These are phyloP conservation scores for Trichoderma sp. DNA, from an alignment of 2,329 filamentous ascomycete genomes.

Conservation along the genomic window DNA sequence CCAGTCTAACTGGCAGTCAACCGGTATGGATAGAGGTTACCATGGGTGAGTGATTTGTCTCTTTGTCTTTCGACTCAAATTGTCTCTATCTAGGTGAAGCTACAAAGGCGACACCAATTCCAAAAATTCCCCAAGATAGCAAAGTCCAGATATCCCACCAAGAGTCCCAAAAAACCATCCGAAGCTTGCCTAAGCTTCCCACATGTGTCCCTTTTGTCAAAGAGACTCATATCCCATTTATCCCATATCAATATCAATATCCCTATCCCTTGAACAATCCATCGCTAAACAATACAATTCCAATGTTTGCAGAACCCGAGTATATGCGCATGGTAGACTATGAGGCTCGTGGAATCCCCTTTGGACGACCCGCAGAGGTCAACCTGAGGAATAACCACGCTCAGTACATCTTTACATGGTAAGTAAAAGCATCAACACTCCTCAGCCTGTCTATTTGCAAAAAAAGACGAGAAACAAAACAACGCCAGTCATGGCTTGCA, in stretches of 20 bases:
- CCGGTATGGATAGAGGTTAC: conserved; percentile 95
- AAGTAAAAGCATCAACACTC: conserved; percentile 36
- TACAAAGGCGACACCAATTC: not conserved
- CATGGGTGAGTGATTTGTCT: conserved; percentile 60
- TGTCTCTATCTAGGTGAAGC: not conserved
- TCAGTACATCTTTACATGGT: conserved; percentile 99
- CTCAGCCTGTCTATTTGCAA: not conserved
- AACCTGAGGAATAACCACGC: conserved; percentile 94
- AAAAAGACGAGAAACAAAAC: not conserved
- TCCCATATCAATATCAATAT: not conserved
- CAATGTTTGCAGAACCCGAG: conserved; percentile 62
- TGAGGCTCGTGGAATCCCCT: conserved; percentile 78
- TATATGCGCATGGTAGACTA: conserved; percentile 73
- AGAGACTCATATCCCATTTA: not conserved
- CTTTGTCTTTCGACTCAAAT: not conserved
- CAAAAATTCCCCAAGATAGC: not conserved
- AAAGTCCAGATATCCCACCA: not conserved
- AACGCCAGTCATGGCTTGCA: not conserved
- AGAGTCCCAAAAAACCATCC: not conserved
- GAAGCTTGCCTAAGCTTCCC: not conserved
- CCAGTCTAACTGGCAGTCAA: conserved; percentile 74
- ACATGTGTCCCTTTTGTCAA: not conserved
- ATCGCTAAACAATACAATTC: conserved; percentile 14
- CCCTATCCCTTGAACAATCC: not conserved
- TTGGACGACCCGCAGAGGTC: conserved; percentile 83